Conservation (phyloP, 371 early-diverging fungal species). For the Syncephalastrum contaminatum region DNA sequence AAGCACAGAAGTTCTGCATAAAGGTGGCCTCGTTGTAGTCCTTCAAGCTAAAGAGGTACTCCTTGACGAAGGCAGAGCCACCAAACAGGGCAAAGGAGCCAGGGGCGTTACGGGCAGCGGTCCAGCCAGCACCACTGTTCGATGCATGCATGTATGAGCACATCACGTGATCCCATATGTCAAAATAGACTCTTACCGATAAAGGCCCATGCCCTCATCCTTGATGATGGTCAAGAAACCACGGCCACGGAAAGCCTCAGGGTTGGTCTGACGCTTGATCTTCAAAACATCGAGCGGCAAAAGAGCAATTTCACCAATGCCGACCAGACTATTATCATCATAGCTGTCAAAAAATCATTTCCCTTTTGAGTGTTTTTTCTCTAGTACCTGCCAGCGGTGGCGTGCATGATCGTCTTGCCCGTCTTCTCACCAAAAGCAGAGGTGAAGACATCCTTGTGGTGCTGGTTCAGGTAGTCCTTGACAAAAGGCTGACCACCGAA, state of each 20-base stretch:
- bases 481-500: constrained; percentile 98
- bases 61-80: constrained; percentile 94
- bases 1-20: constrained; percentile 95
- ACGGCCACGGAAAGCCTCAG: constrained; percentile 86
- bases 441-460: constrained; percentile 78
- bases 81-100: constrained; percentile 97
- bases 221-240: constrained; percentile 76
- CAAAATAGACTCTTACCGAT: constrained; percentile 56
- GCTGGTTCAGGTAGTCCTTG: constrained; percentile 84
- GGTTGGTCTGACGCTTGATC: constrained; percentile 96
- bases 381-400: constrained; percentile 84
- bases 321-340: constrained; percentile 72
- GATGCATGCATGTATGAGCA: constrained; percentile 1
- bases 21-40: constrained; percentile 95
- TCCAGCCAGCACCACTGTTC: constrained; percentile 92
- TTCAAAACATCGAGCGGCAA: constrained; percentile 96
- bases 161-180: neutral
- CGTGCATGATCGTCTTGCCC: constrained; percentile 95
- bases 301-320: constrained; percentile 95
- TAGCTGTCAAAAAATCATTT: neutral
- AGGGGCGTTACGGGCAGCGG: constrained; percentile 97
- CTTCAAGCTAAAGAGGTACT: constrained; percentile 81
- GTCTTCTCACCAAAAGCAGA: constrained; percentile 88
- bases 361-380: neutral
- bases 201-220: constrained; percentile 92